A percentile compares a stretch with the other conserved stretches of the same genome.
Conservation (phyloP, 2,329 filamentous ascomycete species). For the Leptodontidium sp. region DNA sequence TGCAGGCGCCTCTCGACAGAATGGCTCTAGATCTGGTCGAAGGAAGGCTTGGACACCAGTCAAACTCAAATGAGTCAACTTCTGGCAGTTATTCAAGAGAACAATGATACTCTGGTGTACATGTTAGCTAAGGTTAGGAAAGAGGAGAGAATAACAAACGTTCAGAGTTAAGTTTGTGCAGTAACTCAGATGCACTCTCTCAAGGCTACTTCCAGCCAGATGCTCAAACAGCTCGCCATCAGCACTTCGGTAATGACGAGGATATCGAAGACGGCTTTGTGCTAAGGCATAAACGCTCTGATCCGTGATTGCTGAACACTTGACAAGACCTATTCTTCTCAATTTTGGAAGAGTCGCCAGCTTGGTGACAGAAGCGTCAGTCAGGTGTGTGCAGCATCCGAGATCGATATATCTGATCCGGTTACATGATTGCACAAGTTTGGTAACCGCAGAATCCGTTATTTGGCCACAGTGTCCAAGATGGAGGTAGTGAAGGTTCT, state of each 20-base stretch:
- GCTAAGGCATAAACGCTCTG: constrained; percentile 86
- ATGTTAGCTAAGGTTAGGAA: constrained; percentile 44
- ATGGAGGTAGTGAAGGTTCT: constrained; percentile 97
- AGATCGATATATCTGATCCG: constrained; percentile 97
- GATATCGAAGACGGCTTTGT: constrained; percentile 55
- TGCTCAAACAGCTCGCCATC: constrained; percentile 43
- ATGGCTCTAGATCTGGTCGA: constrained; percentile 81
- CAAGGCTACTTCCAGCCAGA: constrained; percentile 58
- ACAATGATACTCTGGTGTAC: constrained; percentile 80
- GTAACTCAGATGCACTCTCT: constrained; percentile 96
- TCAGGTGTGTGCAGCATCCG: constrained; percentile 91
- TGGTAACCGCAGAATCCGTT: constrained; percentile 87
- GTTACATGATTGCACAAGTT: constrained; percentile 85
- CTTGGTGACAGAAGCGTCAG: constrained; percentile 84
- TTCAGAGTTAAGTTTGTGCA: constrained; percentile 84
- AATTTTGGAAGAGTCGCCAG: constrained; percentile 90
- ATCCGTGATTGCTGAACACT: constrained; percentile 91
- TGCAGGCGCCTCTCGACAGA: constrained; percentile 84
- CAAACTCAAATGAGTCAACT: constrained; percentile 91
- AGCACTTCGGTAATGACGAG: constrained; percentile 11
- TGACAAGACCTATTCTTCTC: constrained; percentile 93
- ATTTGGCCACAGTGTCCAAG: constrained; percentile 92
- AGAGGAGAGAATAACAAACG: constrained; percentile 58
- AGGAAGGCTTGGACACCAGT: constrained; percentile 94
- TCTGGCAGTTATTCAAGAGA: constrained; percentile 88